Evolutionary conservation across 352 stramenopile genomes (phyloP).

Genomic region (Pythium chondricola): DNA sequence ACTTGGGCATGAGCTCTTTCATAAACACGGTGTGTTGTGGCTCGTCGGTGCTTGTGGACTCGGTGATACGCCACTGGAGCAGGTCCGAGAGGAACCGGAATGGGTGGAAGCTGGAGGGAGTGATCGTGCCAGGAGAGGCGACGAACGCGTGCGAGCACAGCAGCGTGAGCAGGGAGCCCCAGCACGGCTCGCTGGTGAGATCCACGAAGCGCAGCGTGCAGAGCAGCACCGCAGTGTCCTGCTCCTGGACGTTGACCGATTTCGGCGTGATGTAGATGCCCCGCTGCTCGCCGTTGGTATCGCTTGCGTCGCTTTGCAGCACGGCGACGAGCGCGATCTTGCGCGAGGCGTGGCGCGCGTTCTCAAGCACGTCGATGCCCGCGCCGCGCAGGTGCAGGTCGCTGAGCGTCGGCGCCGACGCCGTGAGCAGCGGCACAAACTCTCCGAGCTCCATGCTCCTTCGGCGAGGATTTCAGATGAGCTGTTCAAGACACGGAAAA

Average conservation of each 20-base stretch:
- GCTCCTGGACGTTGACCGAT: constrained; percentile 33
- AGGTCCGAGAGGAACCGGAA: constrained; percentile 49
- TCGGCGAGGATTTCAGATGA: no score
- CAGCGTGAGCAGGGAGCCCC: constrained; percentile 54
- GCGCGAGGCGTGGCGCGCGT: constrained; percentile 29
- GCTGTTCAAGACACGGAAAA: no score
- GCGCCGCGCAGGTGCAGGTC: constrained; percentile 36
- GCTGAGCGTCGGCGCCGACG: constrained; percentile 13
- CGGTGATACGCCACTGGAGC: constrained; percentile 36
- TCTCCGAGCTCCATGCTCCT: constrained; percentile 23
- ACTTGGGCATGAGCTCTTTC: constrained; percentile 39
- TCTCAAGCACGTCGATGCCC: constrained; percentile 44
- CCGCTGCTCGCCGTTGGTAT: constrained; percentile 21
- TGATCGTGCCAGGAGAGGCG: constrained; percentile 28
- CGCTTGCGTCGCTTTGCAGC: constrained; percentile 24
- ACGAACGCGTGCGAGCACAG: constrained; percentile 57
- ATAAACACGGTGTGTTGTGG: constrained; percentile 37
- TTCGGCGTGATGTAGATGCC: constrained; percentile 50
- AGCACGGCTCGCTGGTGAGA: constrained; percentile 42
- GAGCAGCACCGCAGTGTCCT: constrained; percentile 44
- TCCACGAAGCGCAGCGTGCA: constrained; percentile 48
- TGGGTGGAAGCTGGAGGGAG: constrained; percentile 29
- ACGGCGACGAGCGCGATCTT: constrained; percentile 58
- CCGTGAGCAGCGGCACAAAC: constrained; percentile 59
- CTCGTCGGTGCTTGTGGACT: constrained; percentile 5